Conservation (phyloP, 495 filamentous ascomycete species). For the Penicillium arizonense region DNA sequence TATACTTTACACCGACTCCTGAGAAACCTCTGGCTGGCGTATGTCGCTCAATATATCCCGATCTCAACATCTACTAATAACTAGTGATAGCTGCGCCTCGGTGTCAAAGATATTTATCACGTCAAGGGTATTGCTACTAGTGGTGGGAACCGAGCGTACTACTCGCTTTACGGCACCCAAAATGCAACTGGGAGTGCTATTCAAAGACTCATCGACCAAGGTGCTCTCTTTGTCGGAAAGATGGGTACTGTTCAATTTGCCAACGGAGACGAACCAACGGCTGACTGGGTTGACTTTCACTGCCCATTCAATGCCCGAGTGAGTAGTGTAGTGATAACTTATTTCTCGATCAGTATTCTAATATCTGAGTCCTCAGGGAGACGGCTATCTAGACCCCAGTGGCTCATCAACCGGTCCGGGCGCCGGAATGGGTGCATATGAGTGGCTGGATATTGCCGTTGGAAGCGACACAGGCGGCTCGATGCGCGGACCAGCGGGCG, state of each 20-base stretch:
- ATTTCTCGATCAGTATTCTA: too few species aligned
- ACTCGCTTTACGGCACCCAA: slow-evolving; percentile 27
- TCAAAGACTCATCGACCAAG: slow-evolving; percentile 35
- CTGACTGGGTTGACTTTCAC: slow-evolving; percentile 40
- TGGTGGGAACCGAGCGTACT: slow-evolving; percentile 39
- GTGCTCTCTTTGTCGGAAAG: slow-evolving; percentile 47
- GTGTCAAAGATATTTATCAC: slow-evolving; percentile 46
- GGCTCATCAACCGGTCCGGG: slow-evolving; percentile 37
- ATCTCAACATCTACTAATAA: background rate
- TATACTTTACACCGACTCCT: slow-evolving; percentile 30
- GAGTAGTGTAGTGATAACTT: background rate
- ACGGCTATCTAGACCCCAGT: slow-evolving; percentile 40
- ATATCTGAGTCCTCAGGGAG: slow-evolving; percentile 13
- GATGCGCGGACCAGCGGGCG: slow-evolving; percentile 5
- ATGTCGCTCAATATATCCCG: background rate
- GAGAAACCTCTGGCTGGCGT: slow-evolving; percentile 32
- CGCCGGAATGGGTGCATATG: slow-evolving; percentile 33
- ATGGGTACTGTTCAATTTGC: slow-evolving; percentile 47
- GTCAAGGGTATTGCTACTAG: slow-evolving; percentile 39
- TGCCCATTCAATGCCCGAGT: slow-evolving; percentile 39
- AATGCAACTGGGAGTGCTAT: slow-evolving; percentile 30
- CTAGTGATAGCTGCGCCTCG: slow-evolving; percentile 21
- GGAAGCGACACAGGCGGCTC: slow-evolving; percentile 47
- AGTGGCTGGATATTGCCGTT: slow-evolving; percentile 42
- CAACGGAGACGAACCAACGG: slow-evolving; percentile 31